These are phyloP conservation scores for Phytophthora constricta DNA, from an alignment of 352 stramenopile genomes.

Conservation along the genomic window DNA sequence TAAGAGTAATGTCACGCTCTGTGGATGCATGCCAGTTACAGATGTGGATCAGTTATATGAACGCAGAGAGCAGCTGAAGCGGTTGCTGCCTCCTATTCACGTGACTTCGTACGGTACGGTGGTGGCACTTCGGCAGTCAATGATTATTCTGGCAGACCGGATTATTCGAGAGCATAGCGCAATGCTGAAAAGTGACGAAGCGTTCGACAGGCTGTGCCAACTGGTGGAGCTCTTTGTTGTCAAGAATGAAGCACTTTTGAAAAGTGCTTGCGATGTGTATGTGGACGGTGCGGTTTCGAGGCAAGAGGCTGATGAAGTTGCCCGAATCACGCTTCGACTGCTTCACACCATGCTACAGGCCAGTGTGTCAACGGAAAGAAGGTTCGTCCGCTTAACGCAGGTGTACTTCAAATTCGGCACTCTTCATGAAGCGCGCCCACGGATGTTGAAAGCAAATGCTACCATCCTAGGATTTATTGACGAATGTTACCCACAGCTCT, in stretches of 20 bases:
- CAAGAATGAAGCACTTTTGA: conserved; percentile 41
- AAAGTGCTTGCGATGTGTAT: not conserved
- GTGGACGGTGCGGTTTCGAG: conserved; percentile 23
- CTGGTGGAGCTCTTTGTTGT: conserved; percentile 46
- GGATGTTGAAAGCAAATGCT: conserved; percentile 24
- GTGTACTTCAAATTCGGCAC: conserved; percentile 41
- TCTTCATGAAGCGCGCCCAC: conserved; percentile 18
- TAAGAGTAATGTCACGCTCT: conserved; percentile 42
- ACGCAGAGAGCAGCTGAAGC: conserved; percentile 53
- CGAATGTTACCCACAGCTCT: conserved; percentile 27
- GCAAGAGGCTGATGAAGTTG: conserved; percentile 32
- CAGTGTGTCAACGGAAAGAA: conserved; percentile 33
- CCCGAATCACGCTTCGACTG: conserved; percentile 40
- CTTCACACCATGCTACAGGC: conserved; percentile 45
- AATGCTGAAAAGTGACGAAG: conserved; percentile 40
- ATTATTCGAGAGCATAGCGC: conserved; percentile 42
- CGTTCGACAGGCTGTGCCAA: conserved; percentile 45
- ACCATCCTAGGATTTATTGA: conserved; percentile 40
- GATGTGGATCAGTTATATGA: conserved; percentile 35
- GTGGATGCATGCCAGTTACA: conserved; percentile 52
- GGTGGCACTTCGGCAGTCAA: conserved; percentile 43
- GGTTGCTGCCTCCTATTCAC: conserved; percentile 54
- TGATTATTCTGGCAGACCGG: conserved; percentile 39
- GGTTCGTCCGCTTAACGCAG: conserved; percentile 42
- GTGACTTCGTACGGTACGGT: conserved; percentile 47